Evolutionary conservation across 2,329 filamentous ascomycete genomes (phyloP), one percentile per base, ranked within the genome.

Genomic region (Phoma sp.): DNA sequence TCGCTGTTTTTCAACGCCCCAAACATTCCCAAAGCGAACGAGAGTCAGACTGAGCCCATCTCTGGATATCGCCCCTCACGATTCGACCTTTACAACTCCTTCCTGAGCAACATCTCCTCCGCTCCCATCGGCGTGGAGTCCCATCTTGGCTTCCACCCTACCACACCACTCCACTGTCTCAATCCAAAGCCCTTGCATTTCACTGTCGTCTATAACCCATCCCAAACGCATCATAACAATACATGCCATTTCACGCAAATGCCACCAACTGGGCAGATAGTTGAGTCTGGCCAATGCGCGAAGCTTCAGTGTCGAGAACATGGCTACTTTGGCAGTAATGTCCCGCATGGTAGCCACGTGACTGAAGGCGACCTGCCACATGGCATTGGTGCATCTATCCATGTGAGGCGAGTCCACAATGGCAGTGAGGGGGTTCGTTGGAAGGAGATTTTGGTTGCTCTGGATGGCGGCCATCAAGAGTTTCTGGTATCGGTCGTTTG

Each of bases 251-350:
- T 57, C 55, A 13, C 62, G 59, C 13, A 69, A 27, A 22, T 60
- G 62, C 64, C 64, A 70, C 66, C 66, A 68, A 2, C 57, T 62
- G 0, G 66, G 62, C 27, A 69, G 12, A n/a, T 59, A 59, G 1
- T 64, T 64, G n/a, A 65, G 37, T 8, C 41, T 56, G 1, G 64
- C 64, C 7, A 70, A 46, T 4, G 60, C 58, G 0, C 61, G 51
- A 0, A 70, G 45, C 15, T 64, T 64, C 13, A 57, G 15, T 0
- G 51, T 40, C 0, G 51, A 31, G 22, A 55, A 58, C 43, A 63
- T 55, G 32, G 61, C 43, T 15, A 24, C 43, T 31, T 61, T 32
- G 19, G 39, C 31, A 9, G 48, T 58, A 6, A 55, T 41, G 19
- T 49, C 25, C 0, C 49, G 44, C 10, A 63, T 43, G 13, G 58